Evolutionary conservation across 768 basidiomycete species (phyloP), one percentile per base, ranked within the genome.

Genomic region (Tricholoma flavovirens): DNA sequence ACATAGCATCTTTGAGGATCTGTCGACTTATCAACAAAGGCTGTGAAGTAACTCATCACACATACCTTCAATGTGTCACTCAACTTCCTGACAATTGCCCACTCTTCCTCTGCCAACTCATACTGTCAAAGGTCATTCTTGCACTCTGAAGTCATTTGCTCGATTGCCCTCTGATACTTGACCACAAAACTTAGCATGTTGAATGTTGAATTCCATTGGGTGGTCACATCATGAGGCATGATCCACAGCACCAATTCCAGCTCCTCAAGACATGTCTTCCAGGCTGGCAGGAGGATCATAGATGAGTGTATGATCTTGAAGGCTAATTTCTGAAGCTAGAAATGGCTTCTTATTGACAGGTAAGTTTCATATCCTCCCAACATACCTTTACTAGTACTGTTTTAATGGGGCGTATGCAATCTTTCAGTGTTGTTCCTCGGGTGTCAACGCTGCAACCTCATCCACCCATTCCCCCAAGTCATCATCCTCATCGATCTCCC

Each of bases 141-240:
- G 6, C 17, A 17, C 40, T 42, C 40, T 4, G 40, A 42, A 5
- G 40, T 42, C 40, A 42, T 42, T 21, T 42, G 40, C 40, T 69
- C 61, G 24, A 74, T 42, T 0, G 59, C 70, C 5, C 11, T 30
- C 8, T 62, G 54, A 56, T 75, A 71, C 10, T 61, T 24, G 5
- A 68, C 2, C 0, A 68, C 70, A 56, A 71, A 65, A 1, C 60
- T 19, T 0, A 72, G 54, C 72, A 75, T 73, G 46, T 72, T 57
- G 49, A 58, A 73, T 1, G 65, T 68, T 0, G 67, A 74, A 50
- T 74, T 75, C 74, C 72, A 75, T 1, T 66, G 58, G 0, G 71
- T 75, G 0, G 38, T n/a, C 1, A 75, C 71, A 54, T 75, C 70
- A 0, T 67, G 64, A 2, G 70, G 73, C 51, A 74, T 68, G 36